These are phyloP conservation scores for Shiraia bambusicola DNA, from an alignment of 2,329 filamentous ascomycete genomes.

Conservation along the genomic window DNA sequence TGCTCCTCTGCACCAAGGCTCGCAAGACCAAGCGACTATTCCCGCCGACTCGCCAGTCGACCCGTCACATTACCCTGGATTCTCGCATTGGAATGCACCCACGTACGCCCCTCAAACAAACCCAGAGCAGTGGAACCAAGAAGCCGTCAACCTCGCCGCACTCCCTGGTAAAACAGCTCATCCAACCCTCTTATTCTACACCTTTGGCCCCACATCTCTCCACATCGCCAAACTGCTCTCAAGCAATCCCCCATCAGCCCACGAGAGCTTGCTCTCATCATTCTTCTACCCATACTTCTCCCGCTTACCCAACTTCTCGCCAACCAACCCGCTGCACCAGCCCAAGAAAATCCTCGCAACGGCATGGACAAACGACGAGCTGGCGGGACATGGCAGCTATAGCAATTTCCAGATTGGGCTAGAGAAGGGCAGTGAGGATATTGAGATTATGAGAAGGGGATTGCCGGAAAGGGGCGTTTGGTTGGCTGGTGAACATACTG, in stretches of 20 bases:
- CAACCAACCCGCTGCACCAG: slow-evolving; percentile 56
- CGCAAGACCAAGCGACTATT: slow-evolving; percentile 12
- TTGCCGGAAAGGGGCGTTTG: slow-evolving; percentile 69
- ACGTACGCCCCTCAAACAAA: slow-evolving; percentile 65
- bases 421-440: slow-evolving; percentile 68
- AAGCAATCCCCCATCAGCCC: slow-evolving; percentile 45
- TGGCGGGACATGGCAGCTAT: slow-evolving; percentile 81
- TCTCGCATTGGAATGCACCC: slow-evolving; percentile 75
- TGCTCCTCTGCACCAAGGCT: slow-evolving; percentile 38
- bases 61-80: slow-evolving; percentile 58
- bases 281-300: slow-evolving; percentile 81
- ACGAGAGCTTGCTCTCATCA: slow-evolving; percentile 55
- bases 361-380: slow-evolving; percentile 74
- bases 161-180: slow-evolving; percentile 62
- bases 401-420: slow-evolving; percentile 81
- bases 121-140: slow-evolving; percentile 69
- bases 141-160: slow-evolving; percentile 74
- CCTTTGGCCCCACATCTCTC: slow-evolving; percentile 56
- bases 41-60: slow-evolving; percentile 28
- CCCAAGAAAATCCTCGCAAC: slow-evolving; percentile 69
- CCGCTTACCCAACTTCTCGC: slow-evolving; percentile 67
- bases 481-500: slow-evolving; percentile 89
- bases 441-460: slow-evolving; percentile 60
- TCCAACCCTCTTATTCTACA: slow-evolving; percentile 84
- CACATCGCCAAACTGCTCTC: slow-evolving; percentile 32